phyloP scores from a whole-genome alignment of 2,329 filamentous ascomycete species.

The Fusarium begoniae region DNA sequence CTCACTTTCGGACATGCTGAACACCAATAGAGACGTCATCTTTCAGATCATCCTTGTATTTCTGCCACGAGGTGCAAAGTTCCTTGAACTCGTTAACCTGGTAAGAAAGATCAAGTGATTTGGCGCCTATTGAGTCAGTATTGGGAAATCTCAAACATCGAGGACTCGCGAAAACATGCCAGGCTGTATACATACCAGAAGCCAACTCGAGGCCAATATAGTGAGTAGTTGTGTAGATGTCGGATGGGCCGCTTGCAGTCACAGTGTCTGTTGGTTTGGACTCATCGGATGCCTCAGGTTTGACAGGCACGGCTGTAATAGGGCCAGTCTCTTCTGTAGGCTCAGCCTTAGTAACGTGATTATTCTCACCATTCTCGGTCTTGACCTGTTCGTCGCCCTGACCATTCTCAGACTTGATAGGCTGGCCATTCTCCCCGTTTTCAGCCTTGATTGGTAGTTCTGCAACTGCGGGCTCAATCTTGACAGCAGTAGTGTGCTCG shows the following conservation, averaged over 20 bases:
- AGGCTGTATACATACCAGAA: constrained; percentile 66
- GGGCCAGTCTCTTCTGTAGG: constrained; percentile 45
- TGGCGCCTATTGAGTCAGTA: constrained; percentile 64
- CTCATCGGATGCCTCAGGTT: constrained; percentile 17
- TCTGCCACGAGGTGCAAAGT: constrained; percentile 79
- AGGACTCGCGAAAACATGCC: not conserved
- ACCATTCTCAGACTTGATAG: constrained; percentile 50
- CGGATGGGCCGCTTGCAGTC: constrained; percentile 37
- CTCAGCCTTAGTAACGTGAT: not conserved
- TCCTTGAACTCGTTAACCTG: constrained; percentile 88
- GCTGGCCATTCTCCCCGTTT: constrained; percentile 52
- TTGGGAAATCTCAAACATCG: not conserved
- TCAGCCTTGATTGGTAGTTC: constrained; percentile 54
- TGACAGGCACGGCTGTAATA: constrained; percentile 22
- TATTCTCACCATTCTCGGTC: constrained; percentile 49
- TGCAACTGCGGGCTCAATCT: constrained; percentile 22
- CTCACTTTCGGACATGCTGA: constrained; percentile 87
- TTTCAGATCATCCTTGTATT: constrained; percentile 78
- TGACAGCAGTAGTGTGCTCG: constrained; percentile 48
- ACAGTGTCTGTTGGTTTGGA: constrained; percentile 11
- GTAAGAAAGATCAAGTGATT: constrained; percentile 79
- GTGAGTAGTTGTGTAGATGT: constrained; percentile 88
- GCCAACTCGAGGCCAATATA: constrained; percentile 89
- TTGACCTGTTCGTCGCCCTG: constrained; percentile 46
- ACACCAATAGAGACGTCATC: constrained; percentile 72